Conservation (phyloP, 805 yeast genomes). For the Candida ascalaphidarum region DNA sequence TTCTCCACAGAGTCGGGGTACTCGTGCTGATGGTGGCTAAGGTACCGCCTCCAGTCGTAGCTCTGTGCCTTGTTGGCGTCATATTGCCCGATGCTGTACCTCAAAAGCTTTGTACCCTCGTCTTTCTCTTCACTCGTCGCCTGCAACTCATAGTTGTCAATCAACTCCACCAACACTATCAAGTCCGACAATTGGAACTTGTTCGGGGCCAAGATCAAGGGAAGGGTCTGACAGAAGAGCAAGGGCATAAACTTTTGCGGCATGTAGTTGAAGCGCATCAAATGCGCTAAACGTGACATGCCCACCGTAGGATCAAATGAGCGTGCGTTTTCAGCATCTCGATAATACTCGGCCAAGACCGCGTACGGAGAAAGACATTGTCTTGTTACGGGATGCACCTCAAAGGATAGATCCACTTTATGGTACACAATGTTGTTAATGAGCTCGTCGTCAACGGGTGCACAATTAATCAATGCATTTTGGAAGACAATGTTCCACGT, state of each 20-base stretch:
- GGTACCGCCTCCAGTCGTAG: slow-evolving; percentile 29
- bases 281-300: slow-evolving; percentile 41
- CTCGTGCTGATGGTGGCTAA: slow-evolving; percentile 7
- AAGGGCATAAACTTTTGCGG: slow-evolving; percentile 44
- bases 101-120: slow-evolving; percentile 21
- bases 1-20: slow-evolving; percentile 18
- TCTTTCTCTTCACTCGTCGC: slow-evolving; percentile 17
- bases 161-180: slow-evolving; percentile 23
- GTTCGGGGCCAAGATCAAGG: slow-evolving; percentile 13
- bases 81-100: slow-evolving; percentile 13
- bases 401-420: slow-evolving; percentile 21
- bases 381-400: slow-evolving; percentile 48
- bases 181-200: slow-evolving; percentile 12
- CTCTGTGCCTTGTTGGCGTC: slow-evolving; percentile 4
- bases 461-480: slow-evolving; percentile 43
- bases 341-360: slow-evolving; percentile 41
- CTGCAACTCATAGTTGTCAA: slow-evolving; percentile 25
- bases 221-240: slow-evolving; percentile 39
- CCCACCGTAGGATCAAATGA: slow-evolving; percentile 17
- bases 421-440: slow-evolving; percentile 39
- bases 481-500: slow-evolving; percentile 58
- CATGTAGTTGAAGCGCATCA: slow-evolving; percentile 31
- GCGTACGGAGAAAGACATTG: slow-evolving; percentile 71
- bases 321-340: slow-evolving; percentile 2
- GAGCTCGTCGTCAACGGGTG: slow-evolving; percentile 48